phyloP scores from a whole-genome alignment of 2,329 filamentous ascomycete genomes.

The Pseudogymnoascus sp. region DNA sequence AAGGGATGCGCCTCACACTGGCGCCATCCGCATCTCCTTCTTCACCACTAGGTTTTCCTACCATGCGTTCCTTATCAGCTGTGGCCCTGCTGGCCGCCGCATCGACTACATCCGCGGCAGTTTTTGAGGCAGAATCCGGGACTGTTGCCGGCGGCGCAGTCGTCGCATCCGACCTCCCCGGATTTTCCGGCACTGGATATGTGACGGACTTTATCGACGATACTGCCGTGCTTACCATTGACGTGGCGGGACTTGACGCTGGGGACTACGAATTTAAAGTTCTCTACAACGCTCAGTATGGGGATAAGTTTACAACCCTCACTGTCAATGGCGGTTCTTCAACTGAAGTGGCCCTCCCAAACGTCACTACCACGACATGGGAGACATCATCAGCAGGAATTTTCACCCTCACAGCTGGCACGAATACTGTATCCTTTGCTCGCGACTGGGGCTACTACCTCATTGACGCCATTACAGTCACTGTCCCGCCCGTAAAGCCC shows the following conservation, averaged over 20 bases:
- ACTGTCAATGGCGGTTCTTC: conserved; percentile 36
- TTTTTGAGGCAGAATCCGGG: conserved; percentile 15
- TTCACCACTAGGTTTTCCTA: neutral
- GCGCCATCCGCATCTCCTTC: neutral
- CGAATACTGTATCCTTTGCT: conserved; percentile 37
- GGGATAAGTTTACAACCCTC: conserved; percentile 37
- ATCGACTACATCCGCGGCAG: conserved; percentile 10
- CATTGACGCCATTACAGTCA: conserved; percentile 35
- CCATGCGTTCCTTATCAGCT: neutral
- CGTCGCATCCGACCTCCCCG: conserved; percentile 13
- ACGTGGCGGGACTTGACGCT: conserved; percentile 27
- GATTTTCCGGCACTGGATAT: conserved; percentile 32
- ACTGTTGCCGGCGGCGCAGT: conserved; percentile 9
- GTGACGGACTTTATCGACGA: conserved; percentile 37
- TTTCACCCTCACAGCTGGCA: conserved; percentile 34
- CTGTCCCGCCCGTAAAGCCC: conserved; percentile 10
- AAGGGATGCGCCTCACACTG: neutral
- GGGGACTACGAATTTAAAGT: conserved; percentile 38
- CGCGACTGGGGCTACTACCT: conserved; percentile 42
- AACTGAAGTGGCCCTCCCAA: conserved; percentile 35
- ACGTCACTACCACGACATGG: conserved; percentile 30
- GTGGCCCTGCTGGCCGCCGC: neutral
- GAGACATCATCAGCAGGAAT: conserved; percentile 34
- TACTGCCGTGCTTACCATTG: conserved; percentile 37
- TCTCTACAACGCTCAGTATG: conserved; percentile 38